Base-by-base conservation (phyloP, 352 stramenopile species). In the Globisporangium splendens region DNA sequence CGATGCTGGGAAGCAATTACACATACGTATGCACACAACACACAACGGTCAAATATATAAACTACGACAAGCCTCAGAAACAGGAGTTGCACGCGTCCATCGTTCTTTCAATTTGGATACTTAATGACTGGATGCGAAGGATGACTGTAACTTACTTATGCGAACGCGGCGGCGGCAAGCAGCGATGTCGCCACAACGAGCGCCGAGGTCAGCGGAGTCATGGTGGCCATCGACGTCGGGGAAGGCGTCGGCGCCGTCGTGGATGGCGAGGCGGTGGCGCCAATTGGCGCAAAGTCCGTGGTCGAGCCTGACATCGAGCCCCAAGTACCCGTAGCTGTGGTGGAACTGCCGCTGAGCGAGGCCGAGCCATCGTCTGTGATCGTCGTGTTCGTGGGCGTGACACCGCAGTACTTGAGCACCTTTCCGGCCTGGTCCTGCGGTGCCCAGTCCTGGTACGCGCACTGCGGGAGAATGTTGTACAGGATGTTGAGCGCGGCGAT, bases 381-480 rank as follows among this genome's bases (percentile, higher is more conserved):
- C 59, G 69, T 67, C 28, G 61, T 54, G 57, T 76, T 80, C 14
- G 50, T 66, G 13, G 78, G 74, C n/a, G 57, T 70, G 56, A 79
- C 71, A 44, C 68, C 74, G 62, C 77, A 88, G 63, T 68, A 77
- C 46, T 72, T 50, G 35, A 90, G 76, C 46, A 83, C 56, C 39
- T 63, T 59, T 56, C 65, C 63, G 24, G 70, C 60, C 48, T 68
- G 63, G 46, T 75, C 70, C 56, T 80, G 69, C 52, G 87, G 62
- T 0, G 66, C 69, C 75, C 69, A 83, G 60, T 79, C 66, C 22
- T 77, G 46, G 67, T 79, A 89, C 24, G 68, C 71, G 62, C 82
- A 92, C 48, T 86, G 64, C 8, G 82, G 79, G 55, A 92, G 60
- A 50, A 44, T 59, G 50, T 71, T 72, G 72, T 90, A 89, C 20